phyloP scores from a whole-genome alignment of 2,329 filamentous ascomycete genomes.

The Sporothrix curviconia region DNA sequence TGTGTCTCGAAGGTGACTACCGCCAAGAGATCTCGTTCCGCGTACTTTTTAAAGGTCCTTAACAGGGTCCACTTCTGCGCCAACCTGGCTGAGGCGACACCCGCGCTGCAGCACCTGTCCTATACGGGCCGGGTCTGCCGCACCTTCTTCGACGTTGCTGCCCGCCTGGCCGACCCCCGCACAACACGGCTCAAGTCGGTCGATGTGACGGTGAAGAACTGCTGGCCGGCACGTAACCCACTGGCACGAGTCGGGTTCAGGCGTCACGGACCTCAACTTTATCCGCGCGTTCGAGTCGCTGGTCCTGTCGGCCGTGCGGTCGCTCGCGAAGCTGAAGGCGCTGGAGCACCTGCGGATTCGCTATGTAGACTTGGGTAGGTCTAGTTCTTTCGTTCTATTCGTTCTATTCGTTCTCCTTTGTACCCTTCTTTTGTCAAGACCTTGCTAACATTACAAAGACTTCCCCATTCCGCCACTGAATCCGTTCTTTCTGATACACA shows the following conservation, averaged over 20 bases:
- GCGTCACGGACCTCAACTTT: conserved; percentile 65
- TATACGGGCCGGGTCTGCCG: conserved; percentile 69
- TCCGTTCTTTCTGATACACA: conserved; percentile 60
- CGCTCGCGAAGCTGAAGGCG: conserved; percentile 51
- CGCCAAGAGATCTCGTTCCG: conserved; percentile 56
- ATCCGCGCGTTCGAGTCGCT: conserved; percentile 65
- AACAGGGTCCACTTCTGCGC: conserved; percentile 59
- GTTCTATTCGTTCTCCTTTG: background rate
- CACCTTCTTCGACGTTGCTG: conserved; percentile 56
- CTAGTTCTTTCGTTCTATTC: background rate
- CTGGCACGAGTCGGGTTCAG: conserved; percentile 59
- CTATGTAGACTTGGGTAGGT: conserved; percentile 63
- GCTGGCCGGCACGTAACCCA: conserved; percentile 52
- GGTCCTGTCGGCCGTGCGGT: conserved; percentile 56
- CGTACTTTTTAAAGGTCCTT: conserved; percentile 55
- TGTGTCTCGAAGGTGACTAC: conserved; percentile 67
- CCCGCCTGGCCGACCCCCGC: conserved; percentile 42
- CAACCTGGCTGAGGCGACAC: conserved; percentile 53
- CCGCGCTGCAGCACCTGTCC: conserved; percentile 58
- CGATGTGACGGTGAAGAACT: conserved; percentile 68
- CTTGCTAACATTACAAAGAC: conserved; percentile 41
- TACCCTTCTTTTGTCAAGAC: background rate
- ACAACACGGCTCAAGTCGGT: conserved; percentile 54
- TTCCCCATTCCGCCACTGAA: conserved; percentile 64
- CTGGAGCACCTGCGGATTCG: conserved; percentile 63